phyloP scores from a whole-genome alignment of 208 protist genomes.

The Cochliopodium minus region DNA sequence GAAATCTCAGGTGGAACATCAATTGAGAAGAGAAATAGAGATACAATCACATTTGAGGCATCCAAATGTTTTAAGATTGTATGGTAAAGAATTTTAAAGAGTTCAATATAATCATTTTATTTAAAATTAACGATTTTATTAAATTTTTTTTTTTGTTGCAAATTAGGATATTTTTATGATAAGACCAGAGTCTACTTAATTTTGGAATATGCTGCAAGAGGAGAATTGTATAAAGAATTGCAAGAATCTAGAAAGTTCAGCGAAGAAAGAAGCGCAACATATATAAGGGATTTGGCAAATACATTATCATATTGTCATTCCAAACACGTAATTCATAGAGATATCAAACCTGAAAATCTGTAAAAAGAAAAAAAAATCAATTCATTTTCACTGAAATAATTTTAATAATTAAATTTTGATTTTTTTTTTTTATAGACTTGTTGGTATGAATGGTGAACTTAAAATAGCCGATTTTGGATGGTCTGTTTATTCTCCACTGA shows the following conservation, averaged over 20 bases:
- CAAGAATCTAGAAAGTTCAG: conserved; percentile 59
- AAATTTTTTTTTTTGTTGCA: too few relatives aligned
- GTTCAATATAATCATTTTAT: too few relatives aligned
- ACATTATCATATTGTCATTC: conserved; percentile 85
- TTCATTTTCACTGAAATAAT: background rate
- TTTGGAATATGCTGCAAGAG: conserved; percentile 86
- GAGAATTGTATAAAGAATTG: conserved; percentile 92
- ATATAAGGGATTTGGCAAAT: background rate
- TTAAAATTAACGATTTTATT: too few relatives aligned
- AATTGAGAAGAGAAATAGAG: conserved; percentile 93
- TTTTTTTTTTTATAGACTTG: too few relatives aligned
- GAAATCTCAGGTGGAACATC: conserved; percentile 77
- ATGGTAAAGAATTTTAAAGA: too few relatives aligned
- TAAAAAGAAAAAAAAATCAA: conserved; percentile 10
- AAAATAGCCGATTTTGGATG: conserved; percentile 99
- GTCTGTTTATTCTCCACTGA: conserved; percentile 86
- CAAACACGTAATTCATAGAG: conserved; percentile 85
- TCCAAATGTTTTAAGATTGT: conserved; percentile 89
- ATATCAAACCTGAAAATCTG: conserved; percentile 80
- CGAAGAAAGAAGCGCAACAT: conserved; percentile 47
- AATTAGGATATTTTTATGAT: conserved; percentile 98
- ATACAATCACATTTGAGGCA: conserved; percentile 94
- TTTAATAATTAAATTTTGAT: background rate
- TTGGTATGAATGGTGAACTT: conserved; percentile 72
- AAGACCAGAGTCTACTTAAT: conserved; percentile 88